Conservation (phyloP, 2,329 filamentous ascomycete genomes). For the Neonectria ditissima region DNA sequence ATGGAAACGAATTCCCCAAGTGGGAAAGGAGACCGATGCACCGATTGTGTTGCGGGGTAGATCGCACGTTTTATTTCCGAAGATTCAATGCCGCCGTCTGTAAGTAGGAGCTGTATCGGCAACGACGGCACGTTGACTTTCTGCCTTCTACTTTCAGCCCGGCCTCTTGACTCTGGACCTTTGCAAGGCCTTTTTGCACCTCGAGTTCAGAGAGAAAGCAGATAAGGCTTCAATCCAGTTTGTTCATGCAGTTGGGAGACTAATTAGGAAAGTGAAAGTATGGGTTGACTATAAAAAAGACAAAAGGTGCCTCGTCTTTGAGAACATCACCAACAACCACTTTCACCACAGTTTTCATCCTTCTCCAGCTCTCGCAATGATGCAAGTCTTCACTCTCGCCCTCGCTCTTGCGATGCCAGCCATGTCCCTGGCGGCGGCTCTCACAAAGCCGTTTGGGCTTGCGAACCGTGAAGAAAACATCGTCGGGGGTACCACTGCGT, state of each 20-base stretch:
- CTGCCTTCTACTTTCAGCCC: background rate
- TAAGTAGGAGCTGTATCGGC: background rate
- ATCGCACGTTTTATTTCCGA: background rate
- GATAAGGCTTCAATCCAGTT: background rate
- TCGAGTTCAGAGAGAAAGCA: background rate
- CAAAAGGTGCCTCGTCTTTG: background rate
- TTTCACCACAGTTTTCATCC: background rate
- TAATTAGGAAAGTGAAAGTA: background rate
- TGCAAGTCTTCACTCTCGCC: background rate
- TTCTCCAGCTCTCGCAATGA: background rate
- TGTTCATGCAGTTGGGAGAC: background rate
- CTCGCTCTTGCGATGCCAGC: background rate
- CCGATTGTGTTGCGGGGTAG: background rate
- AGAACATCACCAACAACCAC: background rate
- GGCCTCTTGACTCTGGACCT: background rate
- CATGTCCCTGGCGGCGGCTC: slow-evolving; percentile 20
- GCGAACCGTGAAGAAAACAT: slow-evolving; percentile 32
- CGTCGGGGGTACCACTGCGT: slow-evolving; percentile 44
- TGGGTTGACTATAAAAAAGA: background rate
- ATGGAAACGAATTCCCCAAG: background rate
- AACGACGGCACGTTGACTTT: background rate
- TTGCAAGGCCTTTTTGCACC: background rate
- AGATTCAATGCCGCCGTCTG: background rate
- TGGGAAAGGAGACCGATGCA: background rate
- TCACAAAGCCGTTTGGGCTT: background rate